Percentiles rank a stretch among this genome's conserved stretches.
These are phyloP conservation scores for Saccharomycopsis lassenensis DNA, from an alignment of 805 yeast genomes.

Conservation along the genomic window DNA sequence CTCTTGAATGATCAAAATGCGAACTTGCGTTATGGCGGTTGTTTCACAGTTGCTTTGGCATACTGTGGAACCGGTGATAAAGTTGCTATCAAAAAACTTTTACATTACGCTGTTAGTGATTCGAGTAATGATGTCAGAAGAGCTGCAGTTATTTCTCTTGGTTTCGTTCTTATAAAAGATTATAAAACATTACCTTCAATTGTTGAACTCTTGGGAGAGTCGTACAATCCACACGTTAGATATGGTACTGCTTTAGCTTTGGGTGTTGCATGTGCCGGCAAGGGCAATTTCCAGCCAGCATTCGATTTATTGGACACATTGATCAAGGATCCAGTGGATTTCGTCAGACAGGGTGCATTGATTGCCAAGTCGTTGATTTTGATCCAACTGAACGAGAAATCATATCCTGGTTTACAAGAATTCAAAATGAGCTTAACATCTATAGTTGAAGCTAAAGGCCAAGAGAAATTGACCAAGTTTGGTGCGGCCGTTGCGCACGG, in stretches of 20 bases:
- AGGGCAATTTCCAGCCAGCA: constrained; percentile 69
- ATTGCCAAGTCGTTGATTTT: constrained; percentile 86
- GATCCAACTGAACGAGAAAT: constrained; percentile 76
- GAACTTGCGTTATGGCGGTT: constrained; percentile 90
- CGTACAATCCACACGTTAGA: constrained; percentile 96
- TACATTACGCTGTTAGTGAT: constrained; percentile 93
- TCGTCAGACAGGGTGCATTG: constrained; percentile 96
- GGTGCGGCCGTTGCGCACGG: constrained; percentile 98
- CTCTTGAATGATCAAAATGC: constrained; percentile 69
- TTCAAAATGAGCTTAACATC: constrained; percentile 65
- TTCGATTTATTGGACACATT: constrained; percentile 87
- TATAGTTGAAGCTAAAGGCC: constrained; percentile 78
- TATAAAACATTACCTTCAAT: constrained; percentile 90
- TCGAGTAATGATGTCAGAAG: constrained; percentile 95
- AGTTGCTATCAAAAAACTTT: constrained; percentile 69
- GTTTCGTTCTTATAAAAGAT: constrained; percentile 83
- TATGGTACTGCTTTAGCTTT: constrained; percentile 97
- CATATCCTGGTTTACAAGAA: constrained; percentile 68
- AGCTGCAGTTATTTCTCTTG: constrained; percentile 86
- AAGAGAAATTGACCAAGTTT: constrained; percentile 93
- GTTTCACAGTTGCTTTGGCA: constrained; percentile 86
- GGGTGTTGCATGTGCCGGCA: constrained; percentile 95
- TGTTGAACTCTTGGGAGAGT: constrained; percentile 84
- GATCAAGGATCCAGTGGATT: constrained; percentile 88
- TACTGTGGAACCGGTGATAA: constrained; percentile 95